Conservation (phyloP, 441 rosid species). For the Adansonia rubrostipa region DNA sequence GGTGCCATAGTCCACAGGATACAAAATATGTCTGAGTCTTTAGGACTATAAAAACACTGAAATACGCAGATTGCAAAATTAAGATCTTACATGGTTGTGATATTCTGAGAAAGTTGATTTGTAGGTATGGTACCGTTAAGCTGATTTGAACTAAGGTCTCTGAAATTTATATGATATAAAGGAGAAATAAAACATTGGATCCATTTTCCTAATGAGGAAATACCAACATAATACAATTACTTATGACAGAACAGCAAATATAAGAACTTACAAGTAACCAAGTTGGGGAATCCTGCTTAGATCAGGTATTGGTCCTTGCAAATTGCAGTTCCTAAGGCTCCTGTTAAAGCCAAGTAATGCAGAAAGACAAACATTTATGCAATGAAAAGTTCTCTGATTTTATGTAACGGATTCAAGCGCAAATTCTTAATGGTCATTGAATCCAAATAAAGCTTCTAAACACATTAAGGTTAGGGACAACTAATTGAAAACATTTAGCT, state of each 20-base stretch:
- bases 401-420: neutral
- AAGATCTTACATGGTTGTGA: conserved; percentile 85
- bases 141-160: conserved; percentile 85
- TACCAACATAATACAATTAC: conserved; percentile 17
- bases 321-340: conserved; percentile 88
- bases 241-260: conserved; percentile 13
- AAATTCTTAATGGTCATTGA: conserved; percentile 10
- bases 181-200: conserved; percentile 19
- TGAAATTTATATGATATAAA: conserved; percentile 40
- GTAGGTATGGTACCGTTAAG: conserved; percentile 79
- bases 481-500: conserved; percentile 4
- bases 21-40: conserved; percentile 12
- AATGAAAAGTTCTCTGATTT: neutral
- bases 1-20: conserved; percentile 7
- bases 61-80: conserved; percentile 24
- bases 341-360: conserved; percentile 49
- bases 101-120: conserved; percentile 60
- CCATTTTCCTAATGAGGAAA: conserved; percentile 23
- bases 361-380: conserved; percentile 17
- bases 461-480: neutral
- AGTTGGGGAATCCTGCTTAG: conserved; percentile 73
- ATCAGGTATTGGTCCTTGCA: conserved; percentile 90
- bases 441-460: conserved; percentile 17
- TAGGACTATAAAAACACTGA: conserved; percentile 13
- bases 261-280: conserved; percentile 79